These are phyloP conservation scores for maize (Zea mays) DNA, from an alignment of 176 grass and related monocot species.

Conservation along the genomic window Zm-B73-REFERENCE-NAM-5.0 NC_050104.1:94271001-94271500, in stretches of 20 bases:
- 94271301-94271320: slow-evolving; percentile 36
- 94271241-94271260: slow-evolving; percentile 30
- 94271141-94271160: not conserved
- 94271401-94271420: not conserved
- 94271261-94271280: slow-evolving; percentile 16
- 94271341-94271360: not conserved
- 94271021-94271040: slow-evolving; percentile 42
- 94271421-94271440: slow-evolving; percentile 28
- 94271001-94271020: slow-evolving; percentile 54
- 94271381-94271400: not conserved
- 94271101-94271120: not conserved
- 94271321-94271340: slow-evolving; percentile 39
- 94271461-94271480: slow-evolving; percentile 30
- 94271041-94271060: not conserved
- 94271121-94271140: slow-evolving; percentile 3
- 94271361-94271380: too few relatives aligned
- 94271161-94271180: slow-evolving; percentile 2
- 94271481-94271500: not conserved
- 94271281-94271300: not conserved
- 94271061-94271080: not conserved
- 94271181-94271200: slow-evolving; percentile 41
- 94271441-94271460: slow-evolving; percentile 17
- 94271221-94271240: slow-evolving; percentile 13
- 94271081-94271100: not conserved
- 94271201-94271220: slow-evolving; percentile 31